Conservation (phyloP, 345 rosid species). For the Clausena lansium region DNA sequence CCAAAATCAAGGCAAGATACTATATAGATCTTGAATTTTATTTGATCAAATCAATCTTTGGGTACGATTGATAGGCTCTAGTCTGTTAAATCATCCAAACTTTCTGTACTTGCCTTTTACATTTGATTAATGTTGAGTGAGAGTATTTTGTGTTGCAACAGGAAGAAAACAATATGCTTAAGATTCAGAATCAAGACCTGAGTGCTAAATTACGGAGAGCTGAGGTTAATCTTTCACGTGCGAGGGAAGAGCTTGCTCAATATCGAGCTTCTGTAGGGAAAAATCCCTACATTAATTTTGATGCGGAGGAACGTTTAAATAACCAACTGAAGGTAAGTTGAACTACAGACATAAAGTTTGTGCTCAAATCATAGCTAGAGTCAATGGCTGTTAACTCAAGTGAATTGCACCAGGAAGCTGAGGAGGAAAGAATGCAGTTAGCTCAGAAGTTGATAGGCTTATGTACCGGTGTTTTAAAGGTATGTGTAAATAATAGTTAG, state of each 20-base stretch:
- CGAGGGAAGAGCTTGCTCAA: conserved; percentile 77
- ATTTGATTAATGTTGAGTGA: background rate
- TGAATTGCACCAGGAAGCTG: conserved; percentile 50
- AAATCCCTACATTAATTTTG: conserved; percentile 45
- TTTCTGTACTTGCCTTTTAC: background rate
- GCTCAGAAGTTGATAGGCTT: conserved; percentile 63
- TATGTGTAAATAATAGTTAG: conserved; percentile 17
- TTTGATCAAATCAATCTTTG: background rate
- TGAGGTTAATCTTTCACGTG: conserved; percentile 55
- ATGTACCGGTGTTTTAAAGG: conserved; percentile 75
- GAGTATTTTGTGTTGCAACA: conserved; percentile 30
- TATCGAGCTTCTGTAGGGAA: conserved; percentile 66
- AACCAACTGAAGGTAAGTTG: conserved; percentile 56
- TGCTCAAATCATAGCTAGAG: background rate
- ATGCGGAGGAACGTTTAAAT: conserved; percentile 48
- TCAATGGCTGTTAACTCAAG: conserved; percentile 5
- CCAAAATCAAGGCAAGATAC: conserved; percentile 81
- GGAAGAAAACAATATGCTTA: conserved; percentile 89
- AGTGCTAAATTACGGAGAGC: conserved; percentile 52
- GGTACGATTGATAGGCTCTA: background rate
- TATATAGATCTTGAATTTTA: background rate
- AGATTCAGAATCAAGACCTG: conserved; percentile 75
- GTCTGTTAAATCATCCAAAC: background rate
- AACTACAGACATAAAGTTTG: background rate
- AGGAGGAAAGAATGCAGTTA: conserved; percentile 65